phyloP scores from a whole-genome alignment of 2,329 filamentous ascomycete genomes.

The Penicillium hordei region DNA sequence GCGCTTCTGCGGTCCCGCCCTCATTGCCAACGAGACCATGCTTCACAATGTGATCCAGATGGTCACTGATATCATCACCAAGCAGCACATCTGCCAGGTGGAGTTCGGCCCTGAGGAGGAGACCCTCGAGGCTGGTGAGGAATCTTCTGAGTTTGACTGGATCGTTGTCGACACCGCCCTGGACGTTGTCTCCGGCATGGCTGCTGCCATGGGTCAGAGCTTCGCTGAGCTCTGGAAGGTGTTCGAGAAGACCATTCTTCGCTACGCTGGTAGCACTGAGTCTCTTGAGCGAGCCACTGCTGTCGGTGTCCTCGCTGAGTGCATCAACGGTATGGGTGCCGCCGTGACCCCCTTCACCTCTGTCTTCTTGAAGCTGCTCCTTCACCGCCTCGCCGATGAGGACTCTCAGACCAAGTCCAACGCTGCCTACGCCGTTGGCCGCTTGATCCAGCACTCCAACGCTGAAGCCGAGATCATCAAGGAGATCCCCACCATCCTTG shows the following conservation, averaged over 20 bases:
- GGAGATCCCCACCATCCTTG: constrained; percentile 73
- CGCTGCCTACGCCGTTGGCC: constrained; percentile 84
- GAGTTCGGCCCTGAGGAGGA: constrained; percentile 83
- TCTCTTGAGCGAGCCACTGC: constrained; percentile 84
- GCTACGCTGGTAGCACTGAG: constrained; percentile 83
- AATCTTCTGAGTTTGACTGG: constrained; percentile 96
- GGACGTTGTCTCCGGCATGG: constrained; percentile 82
- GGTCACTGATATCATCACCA: constrained; percentile 76
- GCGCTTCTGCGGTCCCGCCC: constrained; percentile 83
- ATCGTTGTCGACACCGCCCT: constrained; percentile 91
- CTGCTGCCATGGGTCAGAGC: constrained; percentile 73
- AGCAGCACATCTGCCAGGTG: constrained; percentile 88
- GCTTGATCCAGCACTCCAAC: constrained; percentile 78
- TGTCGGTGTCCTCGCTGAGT: constrained; percentile 89
- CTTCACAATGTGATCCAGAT: constrained; percentile 75
- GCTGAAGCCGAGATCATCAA: constrained; percentile 72
- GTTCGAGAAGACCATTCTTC: constrained; percentile 88
- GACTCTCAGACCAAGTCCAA: constrained; percentile 93
- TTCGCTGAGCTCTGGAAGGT: constrained; percentile 93
- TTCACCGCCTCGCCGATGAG: constrained; percentile 85
- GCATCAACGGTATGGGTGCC: constrained; percentile 77
- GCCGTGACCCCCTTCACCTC: constrained; percentile 80
- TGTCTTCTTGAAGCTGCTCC: constrained; percentile 72
- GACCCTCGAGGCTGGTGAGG: constrained; percentile 68
- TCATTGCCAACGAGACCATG: constrained; percentile 71